Conservation (phyloP, 2,329 filamentous ascomycete species). For the Colletotrichum lindemuthianum region DNA sequence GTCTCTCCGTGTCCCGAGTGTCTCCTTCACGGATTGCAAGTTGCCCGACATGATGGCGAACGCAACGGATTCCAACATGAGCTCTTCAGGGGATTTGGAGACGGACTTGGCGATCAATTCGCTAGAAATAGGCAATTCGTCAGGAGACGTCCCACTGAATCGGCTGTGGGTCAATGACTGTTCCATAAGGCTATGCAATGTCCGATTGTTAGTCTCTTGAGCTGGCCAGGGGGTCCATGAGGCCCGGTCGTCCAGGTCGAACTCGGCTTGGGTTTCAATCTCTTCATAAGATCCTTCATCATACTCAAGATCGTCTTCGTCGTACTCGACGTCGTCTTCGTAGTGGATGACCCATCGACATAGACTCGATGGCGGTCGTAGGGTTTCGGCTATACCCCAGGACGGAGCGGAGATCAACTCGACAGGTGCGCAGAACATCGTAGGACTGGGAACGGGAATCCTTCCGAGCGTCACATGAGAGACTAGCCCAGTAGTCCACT, state of each 20-base stretch:
- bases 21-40: neutral
- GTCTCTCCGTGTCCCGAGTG: accelerated
- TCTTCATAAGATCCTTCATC: neutral
- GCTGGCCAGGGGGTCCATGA: conserved; percentile 25
- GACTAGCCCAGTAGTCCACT: conserved; percentile 33
- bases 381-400: conserved; percentile 30
- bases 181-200: neutral
- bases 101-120: conserved; percentile 24
- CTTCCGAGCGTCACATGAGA: neutral
- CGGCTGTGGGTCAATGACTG: neutral
- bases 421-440: neutral
- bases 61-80: conserved; percentile 17
- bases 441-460: neutral
- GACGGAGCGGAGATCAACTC: neutral
- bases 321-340: neutral
- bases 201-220: conserved; percentile 9
- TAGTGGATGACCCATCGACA: conserved; percentile 37
- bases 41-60: conserved; percentile 42
- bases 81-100: conserved; percentile 17
- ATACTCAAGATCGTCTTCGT: neutral
- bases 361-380: conserved; percentile 10
- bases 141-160: neutral
- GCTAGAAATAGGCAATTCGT: conserved; percentile 31
- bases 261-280: neutral
- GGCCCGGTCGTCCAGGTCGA: conserved; percentile 33